Conservation (phyloP, 2,329 filamentous ascomycete species). For the Calonectria ilicicola region DNA sequence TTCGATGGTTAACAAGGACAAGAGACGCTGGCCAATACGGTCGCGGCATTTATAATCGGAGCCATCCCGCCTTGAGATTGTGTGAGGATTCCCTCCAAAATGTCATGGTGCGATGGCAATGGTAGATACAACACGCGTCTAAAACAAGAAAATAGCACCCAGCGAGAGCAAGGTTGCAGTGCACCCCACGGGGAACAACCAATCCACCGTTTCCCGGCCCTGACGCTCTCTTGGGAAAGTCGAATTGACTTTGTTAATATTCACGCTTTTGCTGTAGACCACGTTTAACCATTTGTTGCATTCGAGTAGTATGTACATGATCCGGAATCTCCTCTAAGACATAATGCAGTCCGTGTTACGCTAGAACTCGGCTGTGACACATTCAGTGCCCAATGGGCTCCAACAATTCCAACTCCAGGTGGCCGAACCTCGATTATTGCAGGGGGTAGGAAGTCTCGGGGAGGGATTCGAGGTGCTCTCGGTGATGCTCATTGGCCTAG, state of each 20-base stretch:
- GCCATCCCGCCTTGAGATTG: not conserved
- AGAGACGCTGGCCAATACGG: slow-evolving; percentile 27
- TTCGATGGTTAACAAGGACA: slow-evolving; percentile 7
- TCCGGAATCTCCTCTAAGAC: slow-evolving; percentile 22
- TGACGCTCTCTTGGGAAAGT: not conserved
- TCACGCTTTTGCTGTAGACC: slow-evolving; percentile 3
- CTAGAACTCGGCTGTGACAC: slow-evolving; percentile 19
- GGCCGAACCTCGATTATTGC: slow-evolving; percentile 51
- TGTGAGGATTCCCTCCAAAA: not conserved
- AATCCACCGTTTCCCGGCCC: not conserved
- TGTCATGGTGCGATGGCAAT: not conserved
- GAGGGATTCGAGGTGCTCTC: slow-evolving; percentile 84
- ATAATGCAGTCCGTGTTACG: slow-evolving; percentile 28
- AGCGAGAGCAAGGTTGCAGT: no score
- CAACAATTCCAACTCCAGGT: slow-evolving; percentile 26
- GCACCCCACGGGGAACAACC: not conserved
- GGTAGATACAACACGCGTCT: not conserved
- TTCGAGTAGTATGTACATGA: slow-evolving; percentile 43
- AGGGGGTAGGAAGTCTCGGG: slow-evolving; percentile 87
- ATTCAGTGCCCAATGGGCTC: slow-evolving; percentile 25
- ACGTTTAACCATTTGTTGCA: slow-evolving; percentile 35
- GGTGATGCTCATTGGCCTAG: slow-evolving; percentile 91
- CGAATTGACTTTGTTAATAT: not conserved
- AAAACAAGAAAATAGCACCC: not conserved
- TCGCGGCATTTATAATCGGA: slow-evolving; percentile 33